Percentiles rank a stretch among this genome's conserved stretches.
These are phyloP conservation scores for Xylaria sp. DNA, from an alignment of 2,329 filamentous ascomycete species.

Conservation along the genomic window DNA sequence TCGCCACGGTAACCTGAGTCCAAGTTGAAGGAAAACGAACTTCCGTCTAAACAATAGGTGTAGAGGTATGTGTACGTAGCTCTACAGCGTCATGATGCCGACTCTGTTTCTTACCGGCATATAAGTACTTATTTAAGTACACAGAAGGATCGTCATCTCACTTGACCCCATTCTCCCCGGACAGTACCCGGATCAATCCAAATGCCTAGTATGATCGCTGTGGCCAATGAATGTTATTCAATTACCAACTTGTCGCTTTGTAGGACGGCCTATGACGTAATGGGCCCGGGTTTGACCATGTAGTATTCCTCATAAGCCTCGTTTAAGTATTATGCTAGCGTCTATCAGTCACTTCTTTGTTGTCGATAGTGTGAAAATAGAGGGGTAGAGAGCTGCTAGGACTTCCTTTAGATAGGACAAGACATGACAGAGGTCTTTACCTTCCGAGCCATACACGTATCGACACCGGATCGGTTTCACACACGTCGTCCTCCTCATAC, in stretches of 20 bases:
- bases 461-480: too few species aligned
- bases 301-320: background rate
- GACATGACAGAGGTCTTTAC: background rate
- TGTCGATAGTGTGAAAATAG: background rate
- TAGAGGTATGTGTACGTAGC: too few species aligned
- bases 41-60: too few species aligned
- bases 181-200: background rate
- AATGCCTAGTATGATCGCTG: background rate
- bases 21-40: too few species aligned
- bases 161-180: background rate
- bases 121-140: too few species aligned
- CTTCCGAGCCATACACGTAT: background rate
- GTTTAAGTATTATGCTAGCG: background rate
- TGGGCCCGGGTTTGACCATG: background rate
- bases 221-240: constrained; percentile 13
- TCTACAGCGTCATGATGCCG: too few species aligned
- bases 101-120: too few species aligned
- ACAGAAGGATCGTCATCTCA: background rate
- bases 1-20: too few species aligned
- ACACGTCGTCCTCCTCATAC: too few species aligned
- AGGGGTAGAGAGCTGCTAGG: too few species aligned
- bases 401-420: background rate
- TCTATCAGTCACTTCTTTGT: background rate
- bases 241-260: constrained; percentile 1
- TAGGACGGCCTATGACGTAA: constrained; percentile 19